Evolutionary conservation across 2,329 filamentous ascomycete genomes (phyloP).

Genomic region (Penicillium sp.): DNA sequence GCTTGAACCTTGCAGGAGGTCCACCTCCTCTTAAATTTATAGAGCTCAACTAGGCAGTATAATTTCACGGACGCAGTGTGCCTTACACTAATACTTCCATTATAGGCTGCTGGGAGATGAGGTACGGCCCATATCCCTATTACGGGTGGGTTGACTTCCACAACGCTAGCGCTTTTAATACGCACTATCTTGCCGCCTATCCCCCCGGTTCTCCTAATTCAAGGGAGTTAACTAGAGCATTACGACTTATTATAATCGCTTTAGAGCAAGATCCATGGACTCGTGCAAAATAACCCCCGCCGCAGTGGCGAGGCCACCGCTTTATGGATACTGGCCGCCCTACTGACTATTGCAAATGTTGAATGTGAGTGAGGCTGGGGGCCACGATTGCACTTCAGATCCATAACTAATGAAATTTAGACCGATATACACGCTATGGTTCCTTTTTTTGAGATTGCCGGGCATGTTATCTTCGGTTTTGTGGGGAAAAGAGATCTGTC

Average conservation of each 20-base stretch:
- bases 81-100: neutral
- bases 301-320: neutral
- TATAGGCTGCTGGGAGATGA: neutral
- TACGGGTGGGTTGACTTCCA: neutral
- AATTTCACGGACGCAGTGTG: neutral
- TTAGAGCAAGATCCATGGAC: neutral
- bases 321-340: neutral
- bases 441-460: neutral
- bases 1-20: neutral
- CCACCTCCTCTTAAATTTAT: neutral
- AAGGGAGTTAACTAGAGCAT: neutral
- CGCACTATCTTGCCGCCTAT: neutral
- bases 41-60: neutral
- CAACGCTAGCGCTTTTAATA: neutral
- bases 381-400: neutral
- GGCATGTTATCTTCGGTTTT: neutral
- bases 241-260: neutral
- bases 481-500: neutral
- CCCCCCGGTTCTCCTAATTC: neutral
- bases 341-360: neutral
- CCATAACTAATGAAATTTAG: neutral
- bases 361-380: neutral
- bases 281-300: neutral
- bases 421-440: neutral
- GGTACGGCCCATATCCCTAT: neutral